Evolutionary conservation across 2,329 filamentous ascomycete genomes (phyloP).

Genomic region (Fusarium pilosicola): DNA sequence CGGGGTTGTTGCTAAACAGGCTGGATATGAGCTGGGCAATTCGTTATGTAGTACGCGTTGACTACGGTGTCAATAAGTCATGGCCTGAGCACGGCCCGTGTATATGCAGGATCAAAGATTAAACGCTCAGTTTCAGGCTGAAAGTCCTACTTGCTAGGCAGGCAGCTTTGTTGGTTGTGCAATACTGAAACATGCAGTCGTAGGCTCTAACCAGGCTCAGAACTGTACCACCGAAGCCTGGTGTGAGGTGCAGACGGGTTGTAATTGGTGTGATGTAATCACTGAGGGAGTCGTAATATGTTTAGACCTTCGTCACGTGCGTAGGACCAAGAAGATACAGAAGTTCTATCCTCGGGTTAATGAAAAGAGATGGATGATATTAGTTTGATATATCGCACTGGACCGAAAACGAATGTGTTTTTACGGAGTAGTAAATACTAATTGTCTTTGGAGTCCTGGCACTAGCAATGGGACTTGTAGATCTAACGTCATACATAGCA

Average conservation of each 20-base stretch:
- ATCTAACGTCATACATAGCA: slow-evolving; percentile 25
- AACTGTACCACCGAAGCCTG: slow-evolving; percentile 1
- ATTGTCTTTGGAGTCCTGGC: neutral
- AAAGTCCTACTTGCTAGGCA: neutral
- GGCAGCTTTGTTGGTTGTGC: slow-evolving; percentile 6
- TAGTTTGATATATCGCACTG: neutral
- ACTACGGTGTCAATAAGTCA: slow-evolving; percentile 4
- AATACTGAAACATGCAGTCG: neutral
- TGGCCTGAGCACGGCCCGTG: slow-evolving; percentile 4
- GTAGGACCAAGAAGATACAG: neutral
- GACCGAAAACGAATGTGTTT: too few species aligned
- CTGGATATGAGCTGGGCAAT: neutral
- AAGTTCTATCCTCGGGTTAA: neutral
- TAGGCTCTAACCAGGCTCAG: neutral
- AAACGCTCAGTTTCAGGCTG: slow-evolving; percentile 3
- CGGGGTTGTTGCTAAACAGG: neutral
- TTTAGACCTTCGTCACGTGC: slow-evolving; percentile 20
- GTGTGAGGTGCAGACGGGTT: slow-evolving; percentile 6
- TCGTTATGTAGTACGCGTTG: slow-evolving; percentile 9
- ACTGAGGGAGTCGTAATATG: neutral
- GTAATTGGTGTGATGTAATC: slow-evolving; percentile 16
- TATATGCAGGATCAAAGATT: slow-evolving; percentile 5
- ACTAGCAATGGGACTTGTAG: neutral
- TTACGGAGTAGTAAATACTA: neutral
- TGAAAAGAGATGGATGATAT: neutral